Evolutionary conservation across 495 filamentous ascomycete species (phyloP).

Genomic region (Astrothelium subdiscretum): DNA sequence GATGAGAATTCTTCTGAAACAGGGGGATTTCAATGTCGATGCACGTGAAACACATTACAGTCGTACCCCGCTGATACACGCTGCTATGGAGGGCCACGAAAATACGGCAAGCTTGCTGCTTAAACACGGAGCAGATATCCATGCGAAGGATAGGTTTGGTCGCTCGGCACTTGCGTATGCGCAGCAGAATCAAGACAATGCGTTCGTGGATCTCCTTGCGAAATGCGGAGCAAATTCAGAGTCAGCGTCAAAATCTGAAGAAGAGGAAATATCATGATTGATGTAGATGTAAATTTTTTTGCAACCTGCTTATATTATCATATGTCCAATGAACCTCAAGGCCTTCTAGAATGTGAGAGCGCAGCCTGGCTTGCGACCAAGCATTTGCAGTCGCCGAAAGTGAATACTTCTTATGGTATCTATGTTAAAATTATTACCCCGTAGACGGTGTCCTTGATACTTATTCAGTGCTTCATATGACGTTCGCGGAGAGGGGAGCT

Average conservation of each 20-base stretch:
- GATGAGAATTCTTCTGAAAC: not conserved
- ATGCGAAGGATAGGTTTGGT: not conserved
- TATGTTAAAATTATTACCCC: no score
- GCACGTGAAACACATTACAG: not conserved
- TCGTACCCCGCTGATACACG: not conserved
- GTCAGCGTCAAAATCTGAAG: not conserved
- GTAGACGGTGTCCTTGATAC: no score
- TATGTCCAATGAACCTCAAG: not conserved
- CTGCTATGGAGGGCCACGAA: not conserved
- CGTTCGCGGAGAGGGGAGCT: no score
- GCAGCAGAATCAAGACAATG: not conserved
- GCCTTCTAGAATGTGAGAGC: not conserved
- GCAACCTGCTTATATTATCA: not conserved
- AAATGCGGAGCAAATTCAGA: not conserved
- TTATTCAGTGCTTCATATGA: no score
- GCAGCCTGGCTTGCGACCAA: not conserved
- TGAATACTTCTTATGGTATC: no score
- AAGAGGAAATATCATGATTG: not conserved
- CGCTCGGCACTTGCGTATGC: not conserved
- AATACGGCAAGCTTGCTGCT: not conserved
- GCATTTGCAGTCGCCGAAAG: no score
- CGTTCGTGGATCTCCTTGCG: not conserved
- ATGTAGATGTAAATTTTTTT: not conserved
- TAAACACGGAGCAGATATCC: not conserved
- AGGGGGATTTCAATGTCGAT: not conserved